These are phyloP conservation scores for Apiospora malaysiana DNA, from an alignment of 2,329 filamentous ascomycete genomes.

Conservation along the genomic window DNA sequence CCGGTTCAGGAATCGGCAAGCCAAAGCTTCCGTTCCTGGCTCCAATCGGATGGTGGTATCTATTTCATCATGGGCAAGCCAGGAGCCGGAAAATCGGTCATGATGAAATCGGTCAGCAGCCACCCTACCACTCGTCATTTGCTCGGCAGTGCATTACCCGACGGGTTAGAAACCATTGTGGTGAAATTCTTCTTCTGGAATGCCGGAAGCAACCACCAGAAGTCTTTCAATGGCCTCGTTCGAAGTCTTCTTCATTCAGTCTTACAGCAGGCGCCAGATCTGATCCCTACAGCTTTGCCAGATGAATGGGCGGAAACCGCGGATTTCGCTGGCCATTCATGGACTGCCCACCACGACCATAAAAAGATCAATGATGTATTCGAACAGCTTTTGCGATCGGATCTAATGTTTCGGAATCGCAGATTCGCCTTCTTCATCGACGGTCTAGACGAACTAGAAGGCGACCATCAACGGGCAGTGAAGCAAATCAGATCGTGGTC, in stretches of 20 bases:
- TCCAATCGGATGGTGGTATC: not conserved
- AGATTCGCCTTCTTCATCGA: not conserved
- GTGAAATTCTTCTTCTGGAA: not conserved
- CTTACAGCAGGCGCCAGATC: not conserved
- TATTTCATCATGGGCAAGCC: not conserved
- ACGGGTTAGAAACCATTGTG: not conserved
- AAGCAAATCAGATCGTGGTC: not conserved
- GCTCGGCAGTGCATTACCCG: too few relatives aligned
- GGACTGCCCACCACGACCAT: not conserved
- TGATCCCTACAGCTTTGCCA: not conserved
- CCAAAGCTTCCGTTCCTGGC: not conserved
- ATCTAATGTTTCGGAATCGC: not conserved
- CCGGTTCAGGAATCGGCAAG: not conserved
- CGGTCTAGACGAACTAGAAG: not conserved
- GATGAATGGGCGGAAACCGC: not conserved
- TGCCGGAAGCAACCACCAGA: not conserved
- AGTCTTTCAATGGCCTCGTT: not conserved
- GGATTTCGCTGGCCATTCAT: not conserved
- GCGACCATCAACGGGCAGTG: not conserved
- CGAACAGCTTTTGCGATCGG: not conserved
- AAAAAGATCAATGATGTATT: not conserved
- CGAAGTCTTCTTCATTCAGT: not conserved
- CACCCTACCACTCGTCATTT: not conserved
- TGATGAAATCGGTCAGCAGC: not conserved
- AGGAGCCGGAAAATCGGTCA: not conserved